These are phyloP conservation scores for Talaromyces wortmannii DNA, from an alignment of 495 filamentous ascomycete genomes.

Conservation along the genomic window DNA sequence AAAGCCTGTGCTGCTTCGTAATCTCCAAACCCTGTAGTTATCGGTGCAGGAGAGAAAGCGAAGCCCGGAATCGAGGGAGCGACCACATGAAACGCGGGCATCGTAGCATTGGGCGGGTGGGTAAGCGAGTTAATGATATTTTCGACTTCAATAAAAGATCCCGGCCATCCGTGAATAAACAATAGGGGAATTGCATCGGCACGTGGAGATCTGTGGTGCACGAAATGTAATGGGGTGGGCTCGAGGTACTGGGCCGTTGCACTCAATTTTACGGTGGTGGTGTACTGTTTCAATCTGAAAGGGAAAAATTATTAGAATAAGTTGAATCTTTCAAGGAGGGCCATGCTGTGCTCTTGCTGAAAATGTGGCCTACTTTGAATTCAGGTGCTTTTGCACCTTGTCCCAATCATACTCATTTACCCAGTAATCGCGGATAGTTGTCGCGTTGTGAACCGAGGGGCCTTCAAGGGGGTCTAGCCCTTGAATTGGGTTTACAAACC, in stretches of 20 bases:
- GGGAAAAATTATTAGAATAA: background rate
- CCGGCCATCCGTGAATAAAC: slow-evolving; percentile 30
- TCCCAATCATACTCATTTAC: background rate
- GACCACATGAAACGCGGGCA: slow-evolving; percentile 29
- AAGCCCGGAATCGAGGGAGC: slow-evolving; percentile 28
- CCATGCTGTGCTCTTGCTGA: too few species aligned
- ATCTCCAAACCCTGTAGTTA: slow-evolving; percentile 13
- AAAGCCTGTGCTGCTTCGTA: slow-evolving; percentile 10
- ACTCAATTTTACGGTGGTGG: background rate
- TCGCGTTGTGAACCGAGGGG: background rate
- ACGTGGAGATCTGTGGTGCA: slow-evolving; percentile 13
- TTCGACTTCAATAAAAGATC: slow-evolving; percentile 23
- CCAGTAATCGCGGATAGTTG: background rate
- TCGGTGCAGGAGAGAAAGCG: slow-evolving; percentile 21
- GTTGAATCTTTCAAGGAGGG: background rate
- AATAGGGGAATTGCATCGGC: slow-evolving; percentile 24
- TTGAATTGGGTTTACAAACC: background rate
- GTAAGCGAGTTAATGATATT: slow-evolving; percentile 16
- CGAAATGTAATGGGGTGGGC: slow-evolving; percentile 14
- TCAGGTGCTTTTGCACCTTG: background rate
- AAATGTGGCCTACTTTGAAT: background rate
- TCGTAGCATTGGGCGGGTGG: slow-evolving; percentile 7
- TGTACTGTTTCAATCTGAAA: background rate
- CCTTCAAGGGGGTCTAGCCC: background rate
- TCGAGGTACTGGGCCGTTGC: background rate